phyloP scores from a whole-genome alignment of 2,329 filamentous ascomycete genomes.

The Sporothrix luriei region DNA sequence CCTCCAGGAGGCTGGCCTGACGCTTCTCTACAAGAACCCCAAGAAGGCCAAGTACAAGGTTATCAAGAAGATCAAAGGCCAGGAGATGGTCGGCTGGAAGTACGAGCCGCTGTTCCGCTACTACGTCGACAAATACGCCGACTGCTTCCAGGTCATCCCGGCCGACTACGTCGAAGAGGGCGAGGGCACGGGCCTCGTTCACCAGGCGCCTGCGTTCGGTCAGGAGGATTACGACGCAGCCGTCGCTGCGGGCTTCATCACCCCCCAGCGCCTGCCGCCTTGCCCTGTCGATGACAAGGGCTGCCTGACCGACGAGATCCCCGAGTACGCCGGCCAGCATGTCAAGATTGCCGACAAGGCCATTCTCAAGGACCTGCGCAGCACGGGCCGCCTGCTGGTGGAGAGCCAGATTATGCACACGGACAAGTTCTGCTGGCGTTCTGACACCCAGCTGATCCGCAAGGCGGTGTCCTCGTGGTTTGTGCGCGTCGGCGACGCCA shows the following conservation, averaged over 20 bases:
- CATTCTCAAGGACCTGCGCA: constrained; percentile 87
- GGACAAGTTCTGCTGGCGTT: constrained; percentile 91
- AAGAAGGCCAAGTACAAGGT: constrained; percentile 95
- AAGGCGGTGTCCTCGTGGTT: constrained; percentile 94
- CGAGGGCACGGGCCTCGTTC: constrained; percentile 90
- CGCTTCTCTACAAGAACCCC: constrained; percentile 86
- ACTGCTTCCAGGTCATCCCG: constrained; percentile 78
- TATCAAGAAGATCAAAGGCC: constrained; percentile 76
- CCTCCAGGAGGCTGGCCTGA: constrained; percentile 76
- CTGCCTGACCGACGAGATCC: constrained; percentile 73
- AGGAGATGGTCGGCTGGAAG: constrained; percentile 82
- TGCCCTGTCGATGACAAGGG: constrained; percentile 86
- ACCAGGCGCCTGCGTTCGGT: constrained; percentile 91
- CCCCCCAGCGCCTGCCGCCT: constrained; percentile 74
- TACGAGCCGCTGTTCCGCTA: constrained; percentile 90
- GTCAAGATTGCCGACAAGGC: constrained; percentile 91
- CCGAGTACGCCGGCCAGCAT: constrained; percentile 81
- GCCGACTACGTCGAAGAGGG: constrained; percentile 86
- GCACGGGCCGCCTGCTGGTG: constrained; percentile 72
- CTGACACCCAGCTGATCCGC: constrained; percentile 93
- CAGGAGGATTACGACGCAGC: constrained; percentile 93
- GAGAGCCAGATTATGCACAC: constrained; percentile 89
- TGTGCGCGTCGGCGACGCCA: constrained; percentile 79
- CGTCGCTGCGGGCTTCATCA: constrained; percentile 74
- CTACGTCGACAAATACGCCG: constrained; percentile 86